Evolutionary conservation across 371 early-diverging fungal species (phyloP).

Genomic region (Quaeritorhiza haematococci): DNA sequence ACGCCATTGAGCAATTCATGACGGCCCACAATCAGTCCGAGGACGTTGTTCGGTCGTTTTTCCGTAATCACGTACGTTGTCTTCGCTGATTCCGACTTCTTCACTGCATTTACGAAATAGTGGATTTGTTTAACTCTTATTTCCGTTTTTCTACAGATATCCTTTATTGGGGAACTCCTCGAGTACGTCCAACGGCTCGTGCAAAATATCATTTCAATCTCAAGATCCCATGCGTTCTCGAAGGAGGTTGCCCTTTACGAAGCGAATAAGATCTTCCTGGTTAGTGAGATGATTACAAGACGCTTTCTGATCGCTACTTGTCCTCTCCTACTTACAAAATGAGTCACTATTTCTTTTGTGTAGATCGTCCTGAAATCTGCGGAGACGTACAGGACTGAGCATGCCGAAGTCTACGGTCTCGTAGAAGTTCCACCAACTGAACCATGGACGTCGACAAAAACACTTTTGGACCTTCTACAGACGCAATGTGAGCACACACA

Average conservation of each 20-base stretch:
- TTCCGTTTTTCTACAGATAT: no score
- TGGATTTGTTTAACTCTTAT: no score
- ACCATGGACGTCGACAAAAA: slow-evolving; percentile 8
- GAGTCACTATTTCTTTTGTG: not conserved
- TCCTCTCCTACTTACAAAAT: not conserved
- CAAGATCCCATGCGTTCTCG: not conserved
- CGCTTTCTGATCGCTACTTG: not conserved
- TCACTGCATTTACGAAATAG: no score
- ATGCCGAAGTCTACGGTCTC: not conserved
- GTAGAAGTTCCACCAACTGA: no score
- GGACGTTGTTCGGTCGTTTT: no score
- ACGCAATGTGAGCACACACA: slow-evolving; percentile 14
- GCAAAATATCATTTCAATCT: no score
- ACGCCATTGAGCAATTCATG: not conserved
- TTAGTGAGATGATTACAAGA: not conserved
- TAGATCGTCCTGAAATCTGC: slow-evolving; percentile 1
- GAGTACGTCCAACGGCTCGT: no score
- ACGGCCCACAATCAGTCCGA: not conserved
- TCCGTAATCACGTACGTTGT: no score
- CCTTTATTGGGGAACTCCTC: no score
- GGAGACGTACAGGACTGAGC: not conserved
- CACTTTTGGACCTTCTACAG: slow-evolving; percentile 4
- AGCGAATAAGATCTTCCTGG: not conserved
- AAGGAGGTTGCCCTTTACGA: not conserved
- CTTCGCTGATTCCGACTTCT: no score